Evolutionary conservation across 2,329 filamentous ascomycete genomes (phyloP).

Genomic region (Neodidymelliopsis sp.): DNA sequence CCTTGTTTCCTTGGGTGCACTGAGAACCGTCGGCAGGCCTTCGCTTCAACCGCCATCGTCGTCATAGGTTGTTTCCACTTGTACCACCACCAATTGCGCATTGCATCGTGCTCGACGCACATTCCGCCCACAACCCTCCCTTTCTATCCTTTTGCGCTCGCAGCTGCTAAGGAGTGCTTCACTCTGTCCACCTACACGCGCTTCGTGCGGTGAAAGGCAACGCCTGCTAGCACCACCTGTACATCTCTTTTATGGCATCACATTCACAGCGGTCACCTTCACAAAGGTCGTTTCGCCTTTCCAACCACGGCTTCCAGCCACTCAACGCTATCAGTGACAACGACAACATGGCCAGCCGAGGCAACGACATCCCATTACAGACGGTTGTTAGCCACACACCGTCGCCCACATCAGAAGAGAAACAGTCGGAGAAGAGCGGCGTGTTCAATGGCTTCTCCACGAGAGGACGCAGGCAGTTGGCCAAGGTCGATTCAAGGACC

Average conservation of each 20-base stretch:
- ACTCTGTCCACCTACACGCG: conserved; percentile 9
- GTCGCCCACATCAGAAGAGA: conserved; percentile 39
- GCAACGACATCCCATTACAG: conserved; percentile 68
- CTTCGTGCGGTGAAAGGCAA: conserved; percentile 21
- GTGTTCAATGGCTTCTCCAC: conserved; percentile 53
- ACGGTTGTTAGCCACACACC: conserved; percentile 60
- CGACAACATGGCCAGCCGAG: conserved; percentile 55
- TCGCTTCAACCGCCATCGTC: conserved; percentile 38
- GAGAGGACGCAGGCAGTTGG: conserved; percentile 41
- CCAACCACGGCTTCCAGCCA: conserved; percentile 48
- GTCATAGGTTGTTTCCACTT: conserved; percentile 23
- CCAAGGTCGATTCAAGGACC: conserved; percentile 40
- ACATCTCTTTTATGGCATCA: conserved; percentile 27
- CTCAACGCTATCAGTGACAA: conserved; percentile 32
- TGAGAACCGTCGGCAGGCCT: conserved; percentile 40
- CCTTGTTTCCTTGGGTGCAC: conserved; percentile 17
- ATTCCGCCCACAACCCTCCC: conserved; percentile 30
- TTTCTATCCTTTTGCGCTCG: conserved; percentile 20
- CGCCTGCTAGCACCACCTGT: conserved; percentile 20
- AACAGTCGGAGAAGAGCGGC: conserved; percentile 49
- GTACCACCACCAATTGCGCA: conserved; percentile 24
- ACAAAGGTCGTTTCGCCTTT: conserved; percentile 45
- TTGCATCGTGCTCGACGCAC: conserved; percentile 45
- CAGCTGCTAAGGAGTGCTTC: conserved; percentile 12
- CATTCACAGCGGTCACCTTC: conserved; percentile 35